Conservation (phyloP, 169 alveolate species). For the Eimeria tenella region DNA sequence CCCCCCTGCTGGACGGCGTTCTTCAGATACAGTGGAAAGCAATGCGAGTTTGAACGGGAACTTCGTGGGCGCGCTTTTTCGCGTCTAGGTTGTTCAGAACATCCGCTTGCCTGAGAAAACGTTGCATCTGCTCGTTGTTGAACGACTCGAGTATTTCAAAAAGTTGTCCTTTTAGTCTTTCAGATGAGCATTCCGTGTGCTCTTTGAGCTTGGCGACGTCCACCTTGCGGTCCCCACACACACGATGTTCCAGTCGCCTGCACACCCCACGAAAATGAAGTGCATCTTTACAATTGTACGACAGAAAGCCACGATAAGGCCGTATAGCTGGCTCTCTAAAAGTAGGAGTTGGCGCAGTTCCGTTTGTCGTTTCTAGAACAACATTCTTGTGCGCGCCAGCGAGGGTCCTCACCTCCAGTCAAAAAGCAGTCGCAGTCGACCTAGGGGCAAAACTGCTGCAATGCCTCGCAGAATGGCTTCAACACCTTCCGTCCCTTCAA, state of each 20-base stretch:
- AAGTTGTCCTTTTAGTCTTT: slow-evolving; percentile 88
- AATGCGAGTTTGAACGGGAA: too few relatives aligned
- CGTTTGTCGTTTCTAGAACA: not conserved
- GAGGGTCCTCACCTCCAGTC: slow-evolving; percentile 81
- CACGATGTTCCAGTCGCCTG: slow-evolving; percentile 89
- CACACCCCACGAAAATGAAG: not conserved
- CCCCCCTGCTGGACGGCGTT: too few relatives aligned
- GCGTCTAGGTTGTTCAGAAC: too few relatives aligned
- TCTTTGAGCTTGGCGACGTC: slow-evolving; percentile 89
- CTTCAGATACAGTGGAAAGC: too few relatives aligned
- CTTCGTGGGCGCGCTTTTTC: too few relatives aligned
- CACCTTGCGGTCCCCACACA: slow-evolving; percentile 93
- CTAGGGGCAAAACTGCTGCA: slow-evolving; percentile 92
- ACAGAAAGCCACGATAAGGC: too few relatives aligned
- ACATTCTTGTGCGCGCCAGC: not conserved
- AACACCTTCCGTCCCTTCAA: slow-evolving; percentile 88
- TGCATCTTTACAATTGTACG: not conserved
- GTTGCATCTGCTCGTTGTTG: slow-evolving; percentile 90
- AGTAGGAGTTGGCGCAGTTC: too few relatives aligned
- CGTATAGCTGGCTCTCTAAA: not conserved
- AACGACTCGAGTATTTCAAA: slow-evolving; percentile 91
- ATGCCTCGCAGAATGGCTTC: slow-evolving; percentile 89
- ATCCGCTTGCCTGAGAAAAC: slow-evolving; percentile 86
- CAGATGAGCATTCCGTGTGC: slow-evolving; percentile 91
- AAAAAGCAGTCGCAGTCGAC: slow-evolving; percentile 91